Conservation (phyloP, 2,329 filamentous ascomycete genomes). For the Fusarium proliferatum region DNA sequence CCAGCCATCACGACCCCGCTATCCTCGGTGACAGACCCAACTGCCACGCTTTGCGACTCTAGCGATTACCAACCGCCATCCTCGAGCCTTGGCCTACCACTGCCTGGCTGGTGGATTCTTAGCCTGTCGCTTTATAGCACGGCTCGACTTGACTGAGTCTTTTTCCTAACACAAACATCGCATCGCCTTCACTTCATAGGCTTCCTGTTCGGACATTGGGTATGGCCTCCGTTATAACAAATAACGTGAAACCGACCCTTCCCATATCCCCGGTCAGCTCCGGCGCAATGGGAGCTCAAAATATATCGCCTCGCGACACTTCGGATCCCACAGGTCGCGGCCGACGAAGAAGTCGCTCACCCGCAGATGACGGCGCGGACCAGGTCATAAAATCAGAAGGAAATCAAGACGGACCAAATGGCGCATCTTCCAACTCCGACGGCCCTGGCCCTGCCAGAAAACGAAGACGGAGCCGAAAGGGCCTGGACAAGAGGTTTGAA, state of each 20-base stretch:
- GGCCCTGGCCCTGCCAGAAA: slow-evolving; percentile 71
- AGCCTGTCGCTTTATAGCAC: neutral
- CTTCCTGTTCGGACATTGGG: slow-evolving; percentile 24
- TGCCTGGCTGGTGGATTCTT: slow-evolving; percentile 19
- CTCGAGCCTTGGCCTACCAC: slow-evolving; percentile 24
- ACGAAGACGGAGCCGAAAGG: slow-evolving; percentile 78
- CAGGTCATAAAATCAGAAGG: slow-evolving; percentile 54
- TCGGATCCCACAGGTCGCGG: slow-evolving; percentile 51
- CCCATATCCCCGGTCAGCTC: slow-evolving; percentile 54
- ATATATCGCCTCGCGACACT: slow-evolving; percentile 49
- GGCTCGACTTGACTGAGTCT: neutral
- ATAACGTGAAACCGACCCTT: slow-evolving; percentile 49
- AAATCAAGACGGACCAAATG: slow-evolving; percentile 49
- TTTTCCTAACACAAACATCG: neutral
- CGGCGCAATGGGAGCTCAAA: slow-evolving; percentile 58
- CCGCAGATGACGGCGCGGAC: slow-evolving; percentile 55
- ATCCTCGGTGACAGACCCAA: slow-evolving; percentile 24
- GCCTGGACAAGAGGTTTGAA: slow-evolving; percentile 82
- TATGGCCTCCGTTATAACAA: slow-evolving; percentile 45
- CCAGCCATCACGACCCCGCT: slow-evolving; percentile 39
- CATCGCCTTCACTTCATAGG: neutral
- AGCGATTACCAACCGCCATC: slow-evolving; percentile 24
- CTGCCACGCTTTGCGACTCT: slow-evolving; percentile 26
- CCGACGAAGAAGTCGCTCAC: slow-evolving; percentile 56
- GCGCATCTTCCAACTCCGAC: slow-evolving; percentile 64